Conservation (phyloP, 768 basidiomycete species). For the Gautieria morchelliformis region DNA sequence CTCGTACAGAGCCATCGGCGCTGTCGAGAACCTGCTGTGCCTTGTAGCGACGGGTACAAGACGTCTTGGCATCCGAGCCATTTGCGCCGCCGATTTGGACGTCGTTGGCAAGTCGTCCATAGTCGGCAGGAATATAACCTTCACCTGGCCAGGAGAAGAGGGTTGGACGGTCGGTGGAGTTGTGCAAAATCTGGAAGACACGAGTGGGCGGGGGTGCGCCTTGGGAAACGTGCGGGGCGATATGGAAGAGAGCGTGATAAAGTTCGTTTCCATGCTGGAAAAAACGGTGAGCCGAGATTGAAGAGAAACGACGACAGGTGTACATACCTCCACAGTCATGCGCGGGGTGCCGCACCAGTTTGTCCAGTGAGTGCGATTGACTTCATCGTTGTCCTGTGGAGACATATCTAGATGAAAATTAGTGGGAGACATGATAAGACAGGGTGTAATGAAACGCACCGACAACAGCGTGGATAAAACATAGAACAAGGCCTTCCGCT, state of each 20-base stretch:
- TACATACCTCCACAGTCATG: conserved; percentile 30
- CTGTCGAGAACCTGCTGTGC: conserved; percentile 49
- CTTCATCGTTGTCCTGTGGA: conserved; percentile 64
- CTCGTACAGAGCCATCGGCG: conserved; percentile 39
- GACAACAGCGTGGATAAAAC: conserved; percentile 78
- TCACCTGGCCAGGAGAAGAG: conserved; percentile 76
- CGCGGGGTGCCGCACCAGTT: conserved; percentile 82
- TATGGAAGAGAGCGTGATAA: conserved; percentile 46
- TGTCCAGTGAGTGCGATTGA: conserved; percentile 65
- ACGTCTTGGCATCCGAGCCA: conserved; percentile 69
- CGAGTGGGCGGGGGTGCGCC: conserved; percentile 27
- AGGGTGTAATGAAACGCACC: conserved; percentile 35
- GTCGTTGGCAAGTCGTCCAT: conserved; percentile 53
- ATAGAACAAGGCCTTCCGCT: conserved; percentile 76
- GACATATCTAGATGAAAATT: conserved; percentile 23
- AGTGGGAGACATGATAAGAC: not conserved
- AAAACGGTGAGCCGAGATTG: not conserved
- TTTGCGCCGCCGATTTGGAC: conserved; percentile 46
- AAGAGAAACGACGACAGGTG: not conserved
- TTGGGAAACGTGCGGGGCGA: conserved; percentile 32
- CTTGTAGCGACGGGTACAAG: conserved; percentile 78
- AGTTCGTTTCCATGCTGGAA: conserved; percentile 48
- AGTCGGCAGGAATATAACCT: conserved; percentile 25
- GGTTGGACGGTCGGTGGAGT: conserved; percentile 45
- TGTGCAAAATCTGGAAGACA: conserved; percentile 73